Evolutionary conservation across 176 grass and related monocot genomes (phyloP).

Genomic region (Hyparrhenia diplandra): DNA sequence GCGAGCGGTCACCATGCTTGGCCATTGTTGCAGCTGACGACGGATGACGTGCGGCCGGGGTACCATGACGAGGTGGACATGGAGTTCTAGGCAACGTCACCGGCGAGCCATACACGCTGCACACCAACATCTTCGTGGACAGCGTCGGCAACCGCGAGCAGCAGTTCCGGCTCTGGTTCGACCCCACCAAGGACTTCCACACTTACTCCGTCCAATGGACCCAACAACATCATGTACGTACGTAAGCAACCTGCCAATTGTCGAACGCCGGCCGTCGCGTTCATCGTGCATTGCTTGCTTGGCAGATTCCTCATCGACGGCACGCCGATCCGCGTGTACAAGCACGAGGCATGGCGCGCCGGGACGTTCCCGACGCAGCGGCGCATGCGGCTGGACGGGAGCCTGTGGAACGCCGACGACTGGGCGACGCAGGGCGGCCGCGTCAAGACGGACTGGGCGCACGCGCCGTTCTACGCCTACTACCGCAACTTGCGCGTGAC

Average conservation of each 20-base stretch:
- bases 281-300: background rate
- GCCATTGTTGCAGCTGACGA: conserved; percentile 25
- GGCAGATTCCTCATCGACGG: conserved; percentile 42
- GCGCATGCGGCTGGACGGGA: conserved; percentile 22
- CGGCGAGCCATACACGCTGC: conserved; percentile 65
- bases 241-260: background rate
- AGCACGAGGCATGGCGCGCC: background rate
- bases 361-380: conserved; percentile 36
- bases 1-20: too few species aligned
- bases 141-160: conserved; percentile 53
- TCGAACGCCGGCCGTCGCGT: too few species aligned
- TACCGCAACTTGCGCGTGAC: conserved; percentile 29
- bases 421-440: conserved; percentile 83
- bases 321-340: conserved; percentile 32
- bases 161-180: conserved; percentile 77
- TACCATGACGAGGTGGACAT: conserved; percentile 72
- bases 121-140: conserved; percentile 65
- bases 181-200: conserved; percentile 61
- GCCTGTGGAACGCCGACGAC: conserved; percentile 56
- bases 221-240: conserved; percentile 50
- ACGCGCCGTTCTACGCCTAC: conserved; percentile 32
- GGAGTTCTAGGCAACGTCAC: conserved; percentile 72
- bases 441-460: conserved; percentile 65
- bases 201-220: conserved; percentile 72
- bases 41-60: conserved; percentile 28